Conservation (phyloP, 2,329 filamentous ascomycete genomes). For the Anthostomella pinea region DNA sequence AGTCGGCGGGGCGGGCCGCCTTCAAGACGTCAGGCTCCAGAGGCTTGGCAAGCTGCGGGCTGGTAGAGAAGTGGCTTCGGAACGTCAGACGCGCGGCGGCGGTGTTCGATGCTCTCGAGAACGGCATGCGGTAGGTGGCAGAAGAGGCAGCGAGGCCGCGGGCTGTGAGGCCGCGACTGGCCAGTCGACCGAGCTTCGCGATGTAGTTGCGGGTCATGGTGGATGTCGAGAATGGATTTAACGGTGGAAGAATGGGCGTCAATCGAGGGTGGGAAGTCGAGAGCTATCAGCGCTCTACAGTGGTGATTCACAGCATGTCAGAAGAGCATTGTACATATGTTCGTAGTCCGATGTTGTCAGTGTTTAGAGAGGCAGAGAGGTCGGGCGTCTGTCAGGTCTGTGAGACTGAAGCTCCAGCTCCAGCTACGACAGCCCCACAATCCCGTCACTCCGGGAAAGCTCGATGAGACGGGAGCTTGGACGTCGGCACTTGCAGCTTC, state of each 20-base stretch:
- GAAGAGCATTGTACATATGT: too few species aligned
- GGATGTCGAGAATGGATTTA: conserved; percentile 15
- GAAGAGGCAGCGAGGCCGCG: conserved; percentile 14
- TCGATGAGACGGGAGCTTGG: neutral
- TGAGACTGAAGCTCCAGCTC: neutral
- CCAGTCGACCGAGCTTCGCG: conserved; percentile 37
- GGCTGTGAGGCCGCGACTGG: conserved; percentile 31
- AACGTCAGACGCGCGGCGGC: conserved; percentile 3
- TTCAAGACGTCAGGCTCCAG: conserved; percentile 36
- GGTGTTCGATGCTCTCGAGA: conserved; percentile 16
- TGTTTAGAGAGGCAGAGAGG: neutral
- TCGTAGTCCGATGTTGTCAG: too few species aligned
- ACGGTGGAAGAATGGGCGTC: neutral
- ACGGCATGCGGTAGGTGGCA: conserved; percentile 17
- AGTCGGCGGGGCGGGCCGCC: conserved; percentile 49
- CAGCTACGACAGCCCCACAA: too few species aligned
- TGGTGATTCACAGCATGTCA: too few species aligned
- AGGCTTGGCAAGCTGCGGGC: conserved; percentile 36
- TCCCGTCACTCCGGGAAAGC: too few species aligned
- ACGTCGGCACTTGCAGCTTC: conserved; percentile 4
- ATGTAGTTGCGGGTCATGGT: conserved; percentile 33
- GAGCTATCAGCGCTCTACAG: neutral
- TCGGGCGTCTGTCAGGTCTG: neutral
- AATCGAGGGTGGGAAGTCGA: neutral
- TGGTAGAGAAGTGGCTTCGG: conserved; percentile 31